phyloP scores from a whole-genome alignment of 768 basidiomycete species.

The Rickenella mellea region DNA sequence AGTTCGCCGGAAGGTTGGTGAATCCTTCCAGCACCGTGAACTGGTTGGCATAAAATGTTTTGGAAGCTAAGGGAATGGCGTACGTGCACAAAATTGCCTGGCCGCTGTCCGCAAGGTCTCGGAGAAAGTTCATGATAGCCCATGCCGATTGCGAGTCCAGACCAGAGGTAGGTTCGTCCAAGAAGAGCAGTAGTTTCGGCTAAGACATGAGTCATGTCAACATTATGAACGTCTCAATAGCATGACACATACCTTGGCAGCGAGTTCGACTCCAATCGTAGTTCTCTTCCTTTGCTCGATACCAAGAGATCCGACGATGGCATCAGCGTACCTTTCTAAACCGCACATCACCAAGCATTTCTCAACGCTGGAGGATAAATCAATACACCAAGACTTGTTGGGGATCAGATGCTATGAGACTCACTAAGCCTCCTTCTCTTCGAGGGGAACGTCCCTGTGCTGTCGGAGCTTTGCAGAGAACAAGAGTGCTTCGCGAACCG shows the following conservation, averaged over 20 bases:
- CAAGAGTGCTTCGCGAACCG: slow-evolving; percentile 71
- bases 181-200: slow-evolving; percentile 39
- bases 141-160: slow-evolving; percentile 45
- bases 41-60: not conserved
- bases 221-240: not conserved
- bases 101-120: slow-evolving; percentile 43
- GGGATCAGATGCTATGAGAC: slow-evolving; percentile 19
- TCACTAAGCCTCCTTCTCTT: slow-evolving; percentile 74
- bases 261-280: slow-evolving; percentile 53
- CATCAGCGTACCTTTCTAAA: slow-evolving; percentile 49
- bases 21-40: slow-evolving; percentile 12
- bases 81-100: slow-evolving; percentile 52
- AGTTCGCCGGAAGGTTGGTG: slow-evolving; percentile 38
- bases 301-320: slow-evolving; percentile 48
- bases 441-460: slow-evolving; percentile 47
- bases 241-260: slow-evolving; percentile 34
- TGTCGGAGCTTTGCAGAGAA: slow-evolving; percentile 78
- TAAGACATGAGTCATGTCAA: too few relatives aligned
- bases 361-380: slow-evolving; percentile 29
- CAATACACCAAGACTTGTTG: not conserved
- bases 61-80: slow-evolving; percentile 16
- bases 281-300: slow-evolving; percentile 45
- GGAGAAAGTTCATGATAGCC: slow-evolving; percentile 36
- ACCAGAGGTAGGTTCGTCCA: slow-evolving; percentile 54
- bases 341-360: slow-evolving; percentile 60